Evolutionary conservation across 2,329 filamentous ascomycete species (phyloP).

Genomic region (Coniochaeta sp.): DNA sequence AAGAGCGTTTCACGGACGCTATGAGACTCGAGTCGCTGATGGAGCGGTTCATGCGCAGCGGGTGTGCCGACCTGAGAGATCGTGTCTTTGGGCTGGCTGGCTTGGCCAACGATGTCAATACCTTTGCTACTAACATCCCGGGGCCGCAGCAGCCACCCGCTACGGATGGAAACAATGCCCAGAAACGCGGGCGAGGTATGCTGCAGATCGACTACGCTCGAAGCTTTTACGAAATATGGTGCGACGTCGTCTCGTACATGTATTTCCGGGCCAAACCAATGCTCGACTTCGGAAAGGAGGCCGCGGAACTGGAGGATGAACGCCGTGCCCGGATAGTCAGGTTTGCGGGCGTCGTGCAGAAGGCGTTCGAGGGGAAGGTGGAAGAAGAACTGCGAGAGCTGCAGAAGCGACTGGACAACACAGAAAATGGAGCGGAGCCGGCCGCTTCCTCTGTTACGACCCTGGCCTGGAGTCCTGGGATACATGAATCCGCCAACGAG

Average conservation of each 20-base stretch:
- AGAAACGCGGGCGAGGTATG: not conserved
- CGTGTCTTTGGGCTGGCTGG: slow-evolving; percentile 10
- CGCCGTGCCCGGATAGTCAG: slow-evolving; percentile 6
- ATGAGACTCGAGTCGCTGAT: slow-evolving; percentile 9
- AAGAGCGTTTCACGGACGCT: slow-evolving; percentile 3
- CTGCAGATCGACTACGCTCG: not conserved
- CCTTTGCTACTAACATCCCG: not conserved
- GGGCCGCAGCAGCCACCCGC: not conserved
- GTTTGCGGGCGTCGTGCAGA: slow-evolving; percentile 9
- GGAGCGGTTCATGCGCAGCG: slow-evolving; percentile 6
- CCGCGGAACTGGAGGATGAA: slow-evolving; percentile 3
- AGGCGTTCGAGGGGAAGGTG: slow-evolving; percentile 5
- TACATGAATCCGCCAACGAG: not conserved
- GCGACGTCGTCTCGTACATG: slow-evolving; percentile 5
- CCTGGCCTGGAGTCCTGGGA: not conserved
- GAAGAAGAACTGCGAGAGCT: not conserved
- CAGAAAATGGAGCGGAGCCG: no score
- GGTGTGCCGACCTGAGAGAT: slow-evolving; percentile 9
- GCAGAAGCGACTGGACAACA: not conserved
- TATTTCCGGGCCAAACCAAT: slow-evolving; percentile 2
- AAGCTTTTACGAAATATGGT: slow-evolving; percentile 11
- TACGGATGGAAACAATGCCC: not conserved
- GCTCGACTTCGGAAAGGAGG: not conserved
- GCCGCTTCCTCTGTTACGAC: no score
- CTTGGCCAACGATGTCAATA: slow-evolving; percentile 7